These are phyloP conservation scores for Bassia scoparia DNA, from an alignment of 148 eudicot genomes.

Conservation along the genomic window DNA sequence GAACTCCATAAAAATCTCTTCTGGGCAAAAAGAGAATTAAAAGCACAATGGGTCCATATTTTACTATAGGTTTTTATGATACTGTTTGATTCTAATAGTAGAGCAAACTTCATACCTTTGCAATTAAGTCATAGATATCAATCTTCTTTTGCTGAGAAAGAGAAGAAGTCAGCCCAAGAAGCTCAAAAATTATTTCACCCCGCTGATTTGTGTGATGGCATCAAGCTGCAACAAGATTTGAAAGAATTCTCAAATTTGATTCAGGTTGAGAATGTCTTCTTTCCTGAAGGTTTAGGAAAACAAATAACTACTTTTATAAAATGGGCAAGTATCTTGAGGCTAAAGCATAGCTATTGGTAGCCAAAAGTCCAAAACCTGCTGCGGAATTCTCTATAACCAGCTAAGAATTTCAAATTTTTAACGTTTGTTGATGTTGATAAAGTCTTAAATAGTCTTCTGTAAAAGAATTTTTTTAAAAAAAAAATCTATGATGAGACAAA, in stretches of 20 bases:
- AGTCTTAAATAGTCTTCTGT: no score
- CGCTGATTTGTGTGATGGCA: slow-evolving; percentile 54
- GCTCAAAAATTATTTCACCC: slow-evolving; percentile 70
- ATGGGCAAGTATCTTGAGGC: no score
- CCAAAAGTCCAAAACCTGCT: no score
- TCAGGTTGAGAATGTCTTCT: slow-evolving; percentile 50
- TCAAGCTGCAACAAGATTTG: slow-evolving; percentile 80
- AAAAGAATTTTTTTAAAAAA: no score
- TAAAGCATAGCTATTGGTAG: no score
- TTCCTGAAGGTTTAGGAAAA: slow-evolving; percentile 26
- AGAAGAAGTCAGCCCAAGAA: slow-evolving; percentile 59
- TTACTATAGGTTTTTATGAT: neutral
- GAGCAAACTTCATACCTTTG: slow-evolving; percentile 49
- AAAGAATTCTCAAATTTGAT: slow-evolving; percentile 79
- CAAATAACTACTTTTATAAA: no score
- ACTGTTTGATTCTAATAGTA: neutral
- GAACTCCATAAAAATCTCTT: neutral
- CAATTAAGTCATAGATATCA: slow-evolving; percentile 59
- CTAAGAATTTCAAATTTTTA: no score
- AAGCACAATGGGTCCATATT: neutral
- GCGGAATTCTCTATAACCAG: no score
- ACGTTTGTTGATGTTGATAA: no score
- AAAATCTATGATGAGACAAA: no score
- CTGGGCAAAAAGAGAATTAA: neutral
- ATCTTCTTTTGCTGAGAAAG: slow-evolving; percentile 46